These are phyloP conservation scores for Davidsoniella neocaledoniae DNA, from an alignment of 2,329 filamentous ascomycete species.

Conservation along the genomic window DNA sequence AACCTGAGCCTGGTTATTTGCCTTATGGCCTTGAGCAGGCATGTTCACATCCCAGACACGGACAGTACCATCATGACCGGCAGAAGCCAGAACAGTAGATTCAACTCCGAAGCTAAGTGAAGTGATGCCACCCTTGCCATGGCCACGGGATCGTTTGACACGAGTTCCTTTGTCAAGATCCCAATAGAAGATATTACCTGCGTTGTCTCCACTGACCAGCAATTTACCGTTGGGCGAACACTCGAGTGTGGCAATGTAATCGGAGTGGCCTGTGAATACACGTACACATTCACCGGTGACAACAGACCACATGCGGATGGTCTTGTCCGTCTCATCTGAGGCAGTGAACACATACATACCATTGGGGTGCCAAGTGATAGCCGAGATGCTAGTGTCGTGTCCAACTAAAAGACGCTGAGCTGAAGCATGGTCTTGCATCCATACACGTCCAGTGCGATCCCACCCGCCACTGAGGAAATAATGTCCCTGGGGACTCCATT, in stretches of 20 bases:
- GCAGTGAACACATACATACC: slow-evolving; percentile 86
- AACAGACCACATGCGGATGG: slow-evolving; percentile 95
- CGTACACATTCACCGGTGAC: slow-evolving; percentile 72
- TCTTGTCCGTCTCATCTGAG: slow-evolving; percentile 70
- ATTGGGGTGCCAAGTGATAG: slow-evolving; percentile 87
- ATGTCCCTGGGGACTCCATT: slow-evolving; percentile 85
- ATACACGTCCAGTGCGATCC: slow-evolving; percentile 80
- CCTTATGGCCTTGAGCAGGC: slow-evolving; percentile 46
- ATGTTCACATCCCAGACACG: slow-evolving; percentile 82
- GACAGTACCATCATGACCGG: slow-evolving; percentile 81
- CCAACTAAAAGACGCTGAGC: slow-evolving; percentile 78
- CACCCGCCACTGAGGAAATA: slow-evolving; percentile 82
- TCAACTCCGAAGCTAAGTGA: slow-evolving; percentile 87
- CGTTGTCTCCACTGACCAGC: slow-evolving; percentile 76
- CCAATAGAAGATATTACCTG: slow-evolving; percentile 88
- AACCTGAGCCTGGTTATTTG: slow-evolving; percentile 27
- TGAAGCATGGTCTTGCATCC: slow-evolving; percentile 84
- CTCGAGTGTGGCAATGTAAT: slow-evolving; percentile 69
- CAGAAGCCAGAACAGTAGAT: slow-evolving; percentile 76
- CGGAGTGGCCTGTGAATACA: slow-evolving; percentile 80
- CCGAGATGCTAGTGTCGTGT: slow-evolving; percentile 85
- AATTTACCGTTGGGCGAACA: slow-evolving; percentile 79
- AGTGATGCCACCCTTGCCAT: slow-evolving; percentile 86
- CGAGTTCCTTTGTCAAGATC: slow-evolving; percentile 72
- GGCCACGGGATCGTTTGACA: slow-evolving; percentile 84